Conservation (phyloP, 345 rosid species). For the Nasturtium officinale region DNA sequence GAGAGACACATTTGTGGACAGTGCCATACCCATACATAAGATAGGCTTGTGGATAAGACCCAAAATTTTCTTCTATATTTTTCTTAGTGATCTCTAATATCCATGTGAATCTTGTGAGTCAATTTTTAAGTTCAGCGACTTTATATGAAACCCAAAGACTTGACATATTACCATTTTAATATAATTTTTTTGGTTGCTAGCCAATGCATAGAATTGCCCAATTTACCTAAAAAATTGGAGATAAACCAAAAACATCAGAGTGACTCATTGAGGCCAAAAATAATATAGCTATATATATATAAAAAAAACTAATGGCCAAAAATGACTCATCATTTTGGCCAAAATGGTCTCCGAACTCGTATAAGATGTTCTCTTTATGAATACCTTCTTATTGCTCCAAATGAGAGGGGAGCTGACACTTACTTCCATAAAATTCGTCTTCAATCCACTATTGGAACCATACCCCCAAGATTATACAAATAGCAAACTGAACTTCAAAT, state of each 20-base stretch:
- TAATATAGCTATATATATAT: background rate
- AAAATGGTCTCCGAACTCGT: too few species aligned
- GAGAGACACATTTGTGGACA: slow-evolving; percentile 34
- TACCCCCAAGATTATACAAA: too few species aligned
- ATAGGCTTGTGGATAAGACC: slow-evolving; percentile 35
- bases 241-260: background rate
- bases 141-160: background rate
- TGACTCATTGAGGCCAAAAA: background rate
- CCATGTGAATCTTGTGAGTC: slow-evolving; percentile 5
- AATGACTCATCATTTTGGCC: too few species aligned
- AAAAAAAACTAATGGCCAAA: too few species aligned
- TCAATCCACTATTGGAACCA: too few species aligned
- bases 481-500: too few species aligned
- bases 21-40: background rate
- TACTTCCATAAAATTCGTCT: too few species aligned
- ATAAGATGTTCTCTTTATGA: too few species aligned
- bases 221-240: background rate
- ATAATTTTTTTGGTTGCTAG: background rate
- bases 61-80: background rate
- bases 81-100: background rate
- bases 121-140: background rate
- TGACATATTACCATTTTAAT: background rate
- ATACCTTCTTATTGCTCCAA: too few species aligned
- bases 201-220: background rate
- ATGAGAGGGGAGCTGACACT: too few species aligned